Percentiles rank a stretch among this genome's conserved stretches.
Conservation (phyloP, 352 stramenopile species). For the Thalassiosira exigua region DNA sequence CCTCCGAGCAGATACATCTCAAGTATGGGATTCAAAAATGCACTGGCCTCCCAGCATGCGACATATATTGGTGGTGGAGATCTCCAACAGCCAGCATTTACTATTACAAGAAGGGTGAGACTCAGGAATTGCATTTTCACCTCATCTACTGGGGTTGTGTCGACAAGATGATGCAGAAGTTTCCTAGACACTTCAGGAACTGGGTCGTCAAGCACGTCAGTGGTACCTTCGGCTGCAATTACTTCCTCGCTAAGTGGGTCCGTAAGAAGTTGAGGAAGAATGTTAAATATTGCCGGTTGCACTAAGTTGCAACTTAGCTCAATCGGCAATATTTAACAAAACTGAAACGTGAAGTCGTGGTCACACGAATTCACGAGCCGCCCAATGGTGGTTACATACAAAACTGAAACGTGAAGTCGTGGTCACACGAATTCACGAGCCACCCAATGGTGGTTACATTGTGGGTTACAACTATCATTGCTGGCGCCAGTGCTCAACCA, state of each 20-base stretch:
- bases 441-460: too few species aligned
- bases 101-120: slow-evolving; percentile 10
- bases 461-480: too few species aligned
- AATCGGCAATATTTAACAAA: too few species aligned
- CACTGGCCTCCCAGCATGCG: slow-evolving; percentile 5
- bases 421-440: too few species aligned
- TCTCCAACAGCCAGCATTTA: slow-evolving; percentile 3
- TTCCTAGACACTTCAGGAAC: slow-evolving; percentile 10
- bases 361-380: too few species aligned
- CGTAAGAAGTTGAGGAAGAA: too few species aligned
- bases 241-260: slow-evolving; percentile 18
- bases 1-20: slow-evolving; percentile 19
- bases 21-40: not conserved
- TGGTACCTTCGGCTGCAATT: slow-evolving; percentile 32
- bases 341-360: too few species aligned
- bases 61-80: slow-evolving; percentile 21
- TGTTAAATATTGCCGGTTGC: too few species aligned
- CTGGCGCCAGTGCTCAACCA: too few species aligned
- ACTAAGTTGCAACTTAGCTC: too few species aligned
- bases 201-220: slow-evolving; percentile 34
- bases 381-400: too few species aligned
- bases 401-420: too few species aligned
- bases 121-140: slow-evolving; percentile 15
- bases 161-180: slow-evolving; percentile 7
- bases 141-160: slow-evolving; percentile 28